These are phyloP conservation scores for Thalassiosira mediterranea DNA, from an alignment of 352 stramenopile species.

Conservation along the genomic window DNA sequence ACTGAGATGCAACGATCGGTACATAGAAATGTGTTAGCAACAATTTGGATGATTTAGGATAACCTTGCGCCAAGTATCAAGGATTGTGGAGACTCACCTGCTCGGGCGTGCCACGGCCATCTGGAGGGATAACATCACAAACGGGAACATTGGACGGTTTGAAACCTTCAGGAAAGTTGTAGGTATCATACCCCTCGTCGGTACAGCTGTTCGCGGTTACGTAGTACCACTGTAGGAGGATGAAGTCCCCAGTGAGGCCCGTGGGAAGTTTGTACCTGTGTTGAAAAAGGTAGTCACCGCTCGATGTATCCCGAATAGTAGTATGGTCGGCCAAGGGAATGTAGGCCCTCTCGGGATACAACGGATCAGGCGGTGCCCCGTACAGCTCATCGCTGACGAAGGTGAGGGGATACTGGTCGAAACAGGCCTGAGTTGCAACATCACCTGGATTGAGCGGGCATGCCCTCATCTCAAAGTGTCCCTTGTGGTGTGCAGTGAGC, in stretches of 20 bases:
- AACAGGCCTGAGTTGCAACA: constrained; percentile 64
- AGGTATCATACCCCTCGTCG: constrained; percentile 48
- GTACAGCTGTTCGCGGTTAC: constrained; percentile 32
- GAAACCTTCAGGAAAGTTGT: constrained; percentile 46
- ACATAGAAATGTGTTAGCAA: constrained; percentile 13
- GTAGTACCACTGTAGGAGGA: constrained; percentile 60
- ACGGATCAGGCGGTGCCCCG: constrained; percentile 25
- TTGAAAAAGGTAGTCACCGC: constrained; percentile 35
- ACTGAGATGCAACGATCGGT: no score
- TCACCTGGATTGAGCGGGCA: constrained; percentile 57
- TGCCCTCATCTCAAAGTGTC: constrained; percentile 72
- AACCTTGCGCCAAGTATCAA: no score
- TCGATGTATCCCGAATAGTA: constrained; percentile 9
- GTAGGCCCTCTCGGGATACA: constrained; percentile 53
- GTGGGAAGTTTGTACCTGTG: constrained; percentile 36
- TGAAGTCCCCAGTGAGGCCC: constrained; percentile 39
- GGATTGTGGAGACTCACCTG: constrained; percentile 39
- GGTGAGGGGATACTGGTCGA: constrained; percentile 60
- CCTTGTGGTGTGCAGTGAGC: constrained; percentile 75
- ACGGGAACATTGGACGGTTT: constrained; percentile 31
- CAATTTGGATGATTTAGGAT: background rate
- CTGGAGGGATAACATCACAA: constrained; percentile 32
- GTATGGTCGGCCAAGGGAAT: constrained; percentile 26
- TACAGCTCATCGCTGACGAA: constrained; percentile 59
- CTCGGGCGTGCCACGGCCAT: constrained; percentile 55